phyloP scores from a whole-genome alignment of 2,329 filamentous ascomycete genomes.

The Sporothrix mexicana region DNA sequence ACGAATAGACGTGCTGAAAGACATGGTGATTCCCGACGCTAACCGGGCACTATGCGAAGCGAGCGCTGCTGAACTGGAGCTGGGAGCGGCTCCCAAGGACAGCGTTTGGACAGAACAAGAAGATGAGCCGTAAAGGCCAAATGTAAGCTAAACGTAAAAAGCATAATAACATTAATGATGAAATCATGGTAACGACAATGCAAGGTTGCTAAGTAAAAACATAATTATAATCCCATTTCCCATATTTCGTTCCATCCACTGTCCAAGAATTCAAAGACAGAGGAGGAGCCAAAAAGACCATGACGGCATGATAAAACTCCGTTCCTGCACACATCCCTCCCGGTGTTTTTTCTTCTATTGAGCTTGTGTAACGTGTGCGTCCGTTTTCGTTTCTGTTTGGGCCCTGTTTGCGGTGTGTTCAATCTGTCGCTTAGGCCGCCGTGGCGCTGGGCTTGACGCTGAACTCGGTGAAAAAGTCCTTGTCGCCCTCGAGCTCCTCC shows the following conservation, averaged over 20 bases:
- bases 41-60: conserved; percentile 54
- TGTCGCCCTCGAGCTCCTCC: conserved; percentile 85
- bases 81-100: conserved; percentile 57
- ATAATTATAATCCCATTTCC: conserved; percentile 8
- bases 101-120: conserved; percentile 34
- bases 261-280: not conserved
- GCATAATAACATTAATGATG: not conserved
- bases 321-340: conserved; percentile 11
- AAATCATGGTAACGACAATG: not conserved
- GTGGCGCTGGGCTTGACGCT: conserved; percentile 52
- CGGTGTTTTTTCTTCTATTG: conserved; percentile 1
- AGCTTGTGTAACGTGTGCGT: not conserved
- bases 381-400: not conserved
- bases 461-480: conserved; percentile 81
- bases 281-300: not conserved
- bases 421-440: conserved; percentile 11
- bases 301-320: conserved; percentile 21
- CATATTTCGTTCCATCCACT: not conserved
- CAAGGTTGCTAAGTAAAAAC: conserved; percentile 11
- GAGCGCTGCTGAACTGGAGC: conserved; percentile 51
- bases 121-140: not conserved
- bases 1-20: conserved; percentile 52
- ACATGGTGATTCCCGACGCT: conserved; percentile 52
- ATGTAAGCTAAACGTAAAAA: not conserved
- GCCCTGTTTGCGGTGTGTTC: not conserved